phyloP scores from a whole-genome alignment of 192 early-diverging fungal species.

The Physocladia obscura region DNA sequence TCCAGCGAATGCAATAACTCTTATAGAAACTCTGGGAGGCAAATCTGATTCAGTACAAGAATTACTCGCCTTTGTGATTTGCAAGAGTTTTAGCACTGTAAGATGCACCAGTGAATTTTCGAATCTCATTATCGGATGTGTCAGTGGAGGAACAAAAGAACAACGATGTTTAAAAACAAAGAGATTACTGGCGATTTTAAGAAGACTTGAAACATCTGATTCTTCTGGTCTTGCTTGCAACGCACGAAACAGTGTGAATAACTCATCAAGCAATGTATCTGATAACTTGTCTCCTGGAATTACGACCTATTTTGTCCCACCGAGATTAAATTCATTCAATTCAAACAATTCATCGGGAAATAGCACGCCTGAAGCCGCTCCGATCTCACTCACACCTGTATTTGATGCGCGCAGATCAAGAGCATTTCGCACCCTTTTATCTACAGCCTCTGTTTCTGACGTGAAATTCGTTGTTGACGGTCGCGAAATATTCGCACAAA shows the following conservation, averaged over 20 bases:
- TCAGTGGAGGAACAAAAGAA: background rate
- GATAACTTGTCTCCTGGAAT: too few relatives aligned
- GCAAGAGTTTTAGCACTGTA: background rate
- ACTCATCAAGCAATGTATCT: background rate
- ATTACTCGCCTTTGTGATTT: background rate
- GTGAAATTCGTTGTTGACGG: conserved; percentile 35
- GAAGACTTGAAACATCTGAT: background rate
- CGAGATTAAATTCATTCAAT: too few relatives aligned
- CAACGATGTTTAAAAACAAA: background rate
- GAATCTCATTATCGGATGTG: background rate
- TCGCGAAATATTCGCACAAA: conserved; percentile 26
- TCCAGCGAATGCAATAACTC: background rate
- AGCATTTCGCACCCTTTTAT: conserved; percentile 26
- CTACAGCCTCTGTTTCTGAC: conserved; percentile 26
- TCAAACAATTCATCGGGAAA: too few relatives aligned
- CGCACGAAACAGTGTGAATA: background rate
- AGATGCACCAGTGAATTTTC: background rate
- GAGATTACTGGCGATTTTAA: conserved; percentile 12
- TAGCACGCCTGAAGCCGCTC: background rate
- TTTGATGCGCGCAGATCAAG: background rate
- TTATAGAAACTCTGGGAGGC: background rate
- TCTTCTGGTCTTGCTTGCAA: background rate
- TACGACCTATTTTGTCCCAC: too few relatives aligned
- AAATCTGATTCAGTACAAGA: background rate
- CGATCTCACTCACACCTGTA: background rate